Percentiles rank a stretch among this genome's conserved stretches.
These are phyloP conservation scores for Rutidosis leptorrhynchoides DNA, from an alignment of 129 eudicot species.

Conservation along the genomic window DNA sequence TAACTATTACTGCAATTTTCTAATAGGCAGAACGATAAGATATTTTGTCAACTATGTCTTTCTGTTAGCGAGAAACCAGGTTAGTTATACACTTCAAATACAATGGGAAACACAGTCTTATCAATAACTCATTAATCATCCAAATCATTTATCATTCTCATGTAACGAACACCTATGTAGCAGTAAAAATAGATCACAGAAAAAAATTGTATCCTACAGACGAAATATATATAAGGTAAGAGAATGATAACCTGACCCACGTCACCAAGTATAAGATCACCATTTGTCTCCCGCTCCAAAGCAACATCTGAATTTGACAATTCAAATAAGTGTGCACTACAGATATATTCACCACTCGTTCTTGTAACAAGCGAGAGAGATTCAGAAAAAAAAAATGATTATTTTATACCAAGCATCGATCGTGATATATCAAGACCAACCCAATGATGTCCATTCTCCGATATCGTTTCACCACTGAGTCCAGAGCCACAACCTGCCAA, in stretches of 20 bases:
- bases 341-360: not conserved
- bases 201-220: not conserved
- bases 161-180: not conserved
- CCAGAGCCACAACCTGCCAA: constrained; percentile 94
- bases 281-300: constrained; percentile 84
- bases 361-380: not conserved
- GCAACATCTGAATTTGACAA: constrained; percentile 53
- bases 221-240: constrained; percentile 1
- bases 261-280: constrained; percentile 88
- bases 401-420: constrained; percentile 74
- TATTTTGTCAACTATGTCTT: too few relatives aligned
- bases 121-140: not conserved
- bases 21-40: not conserved
- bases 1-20: not conserved
- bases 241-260: constrained; percentile 80
- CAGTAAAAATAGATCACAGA: not conserved
- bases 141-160: too few relatives aligned
- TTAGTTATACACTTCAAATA: not conserved
- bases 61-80: not conserved
- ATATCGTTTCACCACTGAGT: constrained; percentile 90
- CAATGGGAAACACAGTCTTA: not conserved
- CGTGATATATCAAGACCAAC: constrained; percentile 89
- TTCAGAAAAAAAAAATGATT: not conserved
- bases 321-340: not conserved
- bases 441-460: constrained; percentile 94